Evolutionary conservation across 2,329 filamentous ascomycete species (phyloP), one percentile per base, ranked within the genome.

Genomic region (Aspergillus sp.): DNA sequence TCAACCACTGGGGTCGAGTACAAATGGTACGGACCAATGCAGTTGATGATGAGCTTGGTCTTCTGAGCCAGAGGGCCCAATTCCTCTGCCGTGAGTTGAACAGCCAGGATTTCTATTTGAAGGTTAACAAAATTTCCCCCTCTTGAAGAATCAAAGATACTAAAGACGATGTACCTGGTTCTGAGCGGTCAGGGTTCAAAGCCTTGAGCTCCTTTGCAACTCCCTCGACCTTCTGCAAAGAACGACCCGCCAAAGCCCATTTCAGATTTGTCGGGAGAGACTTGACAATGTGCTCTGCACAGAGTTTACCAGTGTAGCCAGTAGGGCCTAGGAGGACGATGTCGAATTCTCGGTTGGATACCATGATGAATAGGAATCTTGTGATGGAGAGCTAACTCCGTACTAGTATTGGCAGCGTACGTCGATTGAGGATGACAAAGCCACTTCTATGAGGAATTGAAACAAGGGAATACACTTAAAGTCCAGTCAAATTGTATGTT

Each of bases 241-340:
- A 90, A 27, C 90, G 85, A 28, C 90, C 90, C 37, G 89, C 88
- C 43, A 96, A 74, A 10, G 88, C 90, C 90, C 90, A 96, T 71
- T 82, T 89, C 49, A 95, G 66, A 61, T 88, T 79, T 12, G 85
- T 88, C 0, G 90, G 86, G 1, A 89, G 73, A 51, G 79, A 70
- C 10, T 75, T 76, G 41, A 82, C 76, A 57, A 95, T 85, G 65
- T 93, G 82, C 63, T 94, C 83, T 27, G 84, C 83, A 2, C 82
- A 82, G 53, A 86, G 75, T 52, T 81, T 83, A 33, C 90, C 90
- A 0, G 90, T 96, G 67, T 94, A 95, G 27, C 90, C 90, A 62
- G 77, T 85, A 7, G 84, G 82, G 27, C 84, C 84, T 13, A 85
- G 73, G 30, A 88, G 70, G 35, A 87, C 69, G 39, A 86, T 65